Conservation (phyloP, 202 grass and related monocot genomes). For the Alloteropsis angusta region DNA sequence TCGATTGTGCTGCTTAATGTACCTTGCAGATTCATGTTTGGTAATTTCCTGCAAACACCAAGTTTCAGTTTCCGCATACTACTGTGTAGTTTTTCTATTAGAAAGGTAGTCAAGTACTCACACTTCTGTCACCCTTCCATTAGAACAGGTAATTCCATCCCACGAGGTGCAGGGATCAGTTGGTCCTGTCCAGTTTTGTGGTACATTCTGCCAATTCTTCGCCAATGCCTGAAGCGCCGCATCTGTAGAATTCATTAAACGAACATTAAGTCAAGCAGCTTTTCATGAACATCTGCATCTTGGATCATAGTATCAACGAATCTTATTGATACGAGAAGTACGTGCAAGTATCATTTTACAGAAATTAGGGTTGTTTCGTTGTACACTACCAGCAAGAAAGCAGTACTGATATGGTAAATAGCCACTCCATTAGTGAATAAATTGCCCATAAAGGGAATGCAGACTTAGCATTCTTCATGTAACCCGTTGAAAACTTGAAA, state of each 20-base stretch:
- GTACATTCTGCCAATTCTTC: constrained; percentile 52
- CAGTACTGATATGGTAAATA: background rate
- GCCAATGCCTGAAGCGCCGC: constrained; percentile 42
- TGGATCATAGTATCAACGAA: constrained; percentile 9
- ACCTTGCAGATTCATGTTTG: constrained; percentile 49
- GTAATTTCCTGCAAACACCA: constrained; percentile 45
- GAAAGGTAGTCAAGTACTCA: constrained; percentile 30
- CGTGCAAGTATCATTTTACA: background rate
- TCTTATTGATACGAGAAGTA: background rate
- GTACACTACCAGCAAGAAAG: background rate
- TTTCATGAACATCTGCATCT: background rate
- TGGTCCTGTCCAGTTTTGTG: constrained; percentile 53
- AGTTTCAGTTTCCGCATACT: constrained; percentile 1
- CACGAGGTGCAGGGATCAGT: constrained; percentile 61
- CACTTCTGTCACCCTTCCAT: constrained; percentile 56
- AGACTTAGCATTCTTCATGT: background rate
- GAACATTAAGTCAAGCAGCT: constrained; percentile 16
- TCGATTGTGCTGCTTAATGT: constrained; percentile 46
- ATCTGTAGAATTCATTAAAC: constrained; percentile 38
- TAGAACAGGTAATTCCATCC: constrained; percentile 78
- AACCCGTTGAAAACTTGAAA: background rate
- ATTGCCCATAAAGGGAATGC: background rate
- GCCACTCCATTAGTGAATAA: background rate
- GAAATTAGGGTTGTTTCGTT: background rate
- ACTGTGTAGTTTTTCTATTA: background rate